Percentiles rank a stretch among this genome's conserved stretches.
Conservation (phyloP, 2,329 filamentous ascomycete genomes). For the Aspergillus pseudoglaucus region DNA sequence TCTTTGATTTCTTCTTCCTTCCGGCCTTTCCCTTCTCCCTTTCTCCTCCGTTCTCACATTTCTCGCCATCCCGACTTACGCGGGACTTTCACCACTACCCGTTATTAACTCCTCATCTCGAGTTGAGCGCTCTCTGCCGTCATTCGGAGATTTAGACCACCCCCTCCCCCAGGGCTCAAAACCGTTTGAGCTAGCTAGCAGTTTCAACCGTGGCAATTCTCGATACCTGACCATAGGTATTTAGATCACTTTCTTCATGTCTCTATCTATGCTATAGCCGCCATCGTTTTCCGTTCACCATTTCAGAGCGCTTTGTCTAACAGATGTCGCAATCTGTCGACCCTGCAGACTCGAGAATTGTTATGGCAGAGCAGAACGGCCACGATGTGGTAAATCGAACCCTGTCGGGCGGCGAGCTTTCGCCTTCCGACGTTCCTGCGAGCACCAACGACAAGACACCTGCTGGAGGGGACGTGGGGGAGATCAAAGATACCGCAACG, state of each 20-base stretch:
- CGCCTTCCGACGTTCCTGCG: slow-evolving; percentile 61
- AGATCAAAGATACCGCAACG: slow-evolving; percentile 35
- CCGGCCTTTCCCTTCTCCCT: slow-evolving; percentile 18
- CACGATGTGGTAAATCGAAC: slow-evolving; percentile 67
- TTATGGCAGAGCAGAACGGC: slow-evolving; percentile 66
- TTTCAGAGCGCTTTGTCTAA: slow-evolving; percentile 24
- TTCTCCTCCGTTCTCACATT: slow-evolving; percentile 16
- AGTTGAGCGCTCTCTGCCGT: slow-evolving; percentile 22
- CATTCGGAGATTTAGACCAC: slow-evolving; percentile 22
- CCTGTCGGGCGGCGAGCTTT: slow-evolving; percentile 58
- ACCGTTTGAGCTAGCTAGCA: slow-evolving; percentile 25
- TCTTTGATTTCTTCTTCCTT: slow-evolving; percentile 16
- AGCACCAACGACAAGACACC: slow-evolving; percentile 48
- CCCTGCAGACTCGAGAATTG: slow-evolving; percentile 49
- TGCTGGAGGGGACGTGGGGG: slow-evolving; percentile 46
- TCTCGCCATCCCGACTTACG: slow-evolving; percentile 7
- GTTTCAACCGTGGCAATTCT: slow-evolving; percentile 36
- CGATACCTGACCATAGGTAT: slow-evolving; percentile 40
- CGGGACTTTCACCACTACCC: no score
- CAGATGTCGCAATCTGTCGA: slow-evolving; percentile 23
- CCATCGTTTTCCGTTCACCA: slow-evolving; percentile 15
- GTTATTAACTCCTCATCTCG: slow-evolving; percentile 11
- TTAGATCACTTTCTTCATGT: slow-evolving; percentile 16
- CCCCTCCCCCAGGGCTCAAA: slow-evolving; percentile 19
- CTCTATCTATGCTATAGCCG: slow-evolving; percentile 10